phyloP scores from a whole-genome alignment of 2,329 filamentous ascomycete species.

The Dothistroma septosporum region DNA sequence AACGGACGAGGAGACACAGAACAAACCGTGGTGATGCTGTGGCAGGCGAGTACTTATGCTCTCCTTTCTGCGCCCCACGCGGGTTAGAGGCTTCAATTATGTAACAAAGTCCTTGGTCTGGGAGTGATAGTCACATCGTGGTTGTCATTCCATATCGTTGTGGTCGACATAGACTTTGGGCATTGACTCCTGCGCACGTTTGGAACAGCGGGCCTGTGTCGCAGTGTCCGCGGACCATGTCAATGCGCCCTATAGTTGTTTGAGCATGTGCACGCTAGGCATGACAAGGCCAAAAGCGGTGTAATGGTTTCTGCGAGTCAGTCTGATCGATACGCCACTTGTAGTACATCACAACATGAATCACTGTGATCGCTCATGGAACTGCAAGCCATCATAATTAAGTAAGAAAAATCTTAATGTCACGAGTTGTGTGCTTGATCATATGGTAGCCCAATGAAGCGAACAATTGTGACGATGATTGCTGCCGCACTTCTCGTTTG shows the following conservation, averaged over 20 bases:
- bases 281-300: too few species aligned
- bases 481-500: too few species aligned
- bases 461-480: too few species aligned
- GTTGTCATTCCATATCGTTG: background rate
- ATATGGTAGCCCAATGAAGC: too few species aligned
- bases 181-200: background rate
- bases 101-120: background rate
- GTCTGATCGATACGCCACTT: background rate
- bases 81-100: background rate
- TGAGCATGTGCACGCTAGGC: background rate
- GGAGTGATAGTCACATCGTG: background rate
- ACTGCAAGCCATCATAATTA: too few species aligned
- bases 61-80: background rate
- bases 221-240: background rate
- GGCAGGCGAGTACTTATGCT: background rate
- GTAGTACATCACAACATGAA: too few species aligned
- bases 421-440: too few species aligned
- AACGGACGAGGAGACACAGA: background rate
- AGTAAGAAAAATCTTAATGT: too few species aligned
- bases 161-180: background rate
- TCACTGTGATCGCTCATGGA: too few species aligned
- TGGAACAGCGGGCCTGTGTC: background rate
- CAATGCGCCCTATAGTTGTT: background rate
- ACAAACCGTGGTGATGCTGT: background rate
- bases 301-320: background rate